Percentiles rank a stretch among this genome's conserved stretches.
These are phyloP conservation scores for Datura wrightii DNA, from an alignment of 257 asterid genomes.

Conservation along the genomic window DNA sequence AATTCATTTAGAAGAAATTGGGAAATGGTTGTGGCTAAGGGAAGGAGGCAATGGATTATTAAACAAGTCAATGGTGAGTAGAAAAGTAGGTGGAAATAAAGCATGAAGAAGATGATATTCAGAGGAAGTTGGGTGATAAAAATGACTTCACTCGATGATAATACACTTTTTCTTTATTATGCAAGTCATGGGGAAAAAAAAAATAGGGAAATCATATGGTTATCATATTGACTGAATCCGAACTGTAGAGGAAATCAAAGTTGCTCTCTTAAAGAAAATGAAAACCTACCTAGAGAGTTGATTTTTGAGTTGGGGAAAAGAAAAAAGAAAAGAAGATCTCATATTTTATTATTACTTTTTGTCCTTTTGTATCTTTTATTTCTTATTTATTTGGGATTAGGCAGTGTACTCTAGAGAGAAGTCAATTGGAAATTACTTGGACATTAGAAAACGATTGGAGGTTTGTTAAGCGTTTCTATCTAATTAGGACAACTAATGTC, in stretches of 20 bases:
- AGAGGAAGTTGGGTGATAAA: conserved; percentile 31
- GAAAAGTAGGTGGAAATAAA: conserved; percentile 32
- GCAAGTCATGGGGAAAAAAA: conserved; percentile 36
- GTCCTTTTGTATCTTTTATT: background rate
- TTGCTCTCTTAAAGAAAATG: conserved; percentile 2
- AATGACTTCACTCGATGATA: conserved; percentile 29
- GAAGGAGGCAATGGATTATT: conserved; percentile 14
- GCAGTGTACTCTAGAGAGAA: background rate
- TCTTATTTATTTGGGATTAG: conserved; percentile 27
- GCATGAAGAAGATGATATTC: conserved; percentile 31
- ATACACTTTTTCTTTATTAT: conserved; percentile 2
- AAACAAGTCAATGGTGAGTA: conserved; percentile 34
- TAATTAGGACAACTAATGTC: conserved; percentile 17
- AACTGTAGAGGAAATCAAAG: background rate
- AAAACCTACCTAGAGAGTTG: conserved; percentile 23
- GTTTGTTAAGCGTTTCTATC: conserved; percentile 32
- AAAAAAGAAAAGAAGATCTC: background rate
- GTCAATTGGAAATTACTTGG: conserved; percentile 18
- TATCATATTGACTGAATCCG: conserved; percentile 17
- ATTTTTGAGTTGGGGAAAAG: background rate
- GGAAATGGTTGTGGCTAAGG: background rate
- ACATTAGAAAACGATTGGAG: conserved; percentile 14
- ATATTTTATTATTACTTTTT: background rate
- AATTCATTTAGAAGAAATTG: conserved; percentile 43
- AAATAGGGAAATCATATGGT: background rate